Evolutionary conservation across 345 rosid genomes (phyloP).

Genomic region (Salix purpurea): DNA sequence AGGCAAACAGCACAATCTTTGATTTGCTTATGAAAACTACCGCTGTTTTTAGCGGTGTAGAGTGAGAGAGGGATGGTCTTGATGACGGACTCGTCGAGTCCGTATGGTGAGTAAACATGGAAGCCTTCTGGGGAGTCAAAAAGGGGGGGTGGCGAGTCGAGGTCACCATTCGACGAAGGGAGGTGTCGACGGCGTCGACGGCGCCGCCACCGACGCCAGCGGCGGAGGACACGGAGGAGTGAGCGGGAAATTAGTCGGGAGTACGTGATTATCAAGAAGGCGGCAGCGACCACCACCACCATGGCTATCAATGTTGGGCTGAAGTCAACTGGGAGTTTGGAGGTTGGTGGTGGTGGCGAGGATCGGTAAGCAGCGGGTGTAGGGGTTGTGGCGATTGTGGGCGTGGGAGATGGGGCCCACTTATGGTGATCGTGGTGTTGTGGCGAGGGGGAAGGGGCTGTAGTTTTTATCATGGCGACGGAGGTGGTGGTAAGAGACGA

Average conservation of each 20-base stretch:
- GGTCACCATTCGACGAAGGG: conserved; percentile 47
- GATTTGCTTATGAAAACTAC: conserved; percentile 10
- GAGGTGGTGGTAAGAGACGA: not conserved
- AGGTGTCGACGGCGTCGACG: conserved; percentile 34
- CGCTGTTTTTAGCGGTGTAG: conserved; percentile 34
- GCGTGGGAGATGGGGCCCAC: conserved; percentile 19
- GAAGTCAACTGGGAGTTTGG: conserved; percentile 58
- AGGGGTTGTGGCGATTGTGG: conserved; percentile 18
- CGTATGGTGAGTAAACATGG: conserved; percentile 55
- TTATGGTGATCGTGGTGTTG: conserved; percentile 2
- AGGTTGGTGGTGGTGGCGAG: conserved; percentile 19
- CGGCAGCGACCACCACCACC: conserved; percentile 78
- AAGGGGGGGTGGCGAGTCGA: conserved; percentile 48
- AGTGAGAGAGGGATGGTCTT: conserved; percentile 73
- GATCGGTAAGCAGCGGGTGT: not conserved
- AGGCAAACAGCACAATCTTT: conserved; percentile 84
- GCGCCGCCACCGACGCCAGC: conserved; percentile 45
- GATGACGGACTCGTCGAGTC: conserved; percentile 83
- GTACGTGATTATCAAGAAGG: conserved; percentile 67
- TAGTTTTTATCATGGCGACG: not conserved
- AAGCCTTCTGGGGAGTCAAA: conserved; percentile 45
- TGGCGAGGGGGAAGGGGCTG: conserved; percentile 8
- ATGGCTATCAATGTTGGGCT: conserved; percentile 92
- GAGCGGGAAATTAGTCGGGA: conserved; percentile 76
- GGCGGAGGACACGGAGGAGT: conserved; percentile 40